phyloP scores from a whole-genome alignment of 805 yeast species.

The Hanseniaspora clermontiae region DNA sequence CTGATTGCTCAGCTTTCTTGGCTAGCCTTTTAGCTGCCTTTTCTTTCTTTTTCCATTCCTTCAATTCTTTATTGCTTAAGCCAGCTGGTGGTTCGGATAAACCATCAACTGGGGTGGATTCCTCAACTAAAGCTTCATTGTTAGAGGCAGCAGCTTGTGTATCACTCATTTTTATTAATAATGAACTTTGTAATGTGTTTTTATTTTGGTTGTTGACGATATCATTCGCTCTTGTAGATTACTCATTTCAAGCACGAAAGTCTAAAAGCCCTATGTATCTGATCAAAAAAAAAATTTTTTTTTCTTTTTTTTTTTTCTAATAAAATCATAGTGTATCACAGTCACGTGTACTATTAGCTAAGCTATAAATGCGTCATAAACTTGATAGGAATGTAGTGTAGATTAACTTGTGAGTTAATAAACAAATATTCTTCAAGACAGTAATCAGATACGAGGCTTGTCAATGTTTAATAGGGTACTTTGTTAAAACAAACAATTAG shows the following conservation, averaged over 20 bases:
- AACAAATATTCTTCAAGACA: too few species aligned
- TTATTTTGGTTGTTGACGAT: too few species aligned
- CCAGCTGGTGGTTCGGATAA: slow-evolving; percentile 19
- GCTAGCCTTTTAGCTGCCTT: slow-evolving; percentile 91
- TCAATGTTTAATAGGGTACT: too few species aligned
- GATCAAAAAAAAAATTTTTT: neutral
- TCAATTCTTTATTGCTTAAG: slow-evolving; percentile 65
- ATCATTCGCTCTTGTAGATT: neutral
- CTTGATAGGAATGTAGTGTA: too few species aligned
- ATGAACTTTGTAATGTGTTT: neutral
- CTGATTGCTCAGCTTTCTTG: slow-evolving; percentile 50
- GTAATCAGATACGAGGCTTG: too few species aligned
- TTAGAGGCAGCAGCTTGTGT: neutral
- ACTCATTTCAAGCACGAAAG: neutral
- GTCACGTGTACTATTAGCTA: too few species aligned
- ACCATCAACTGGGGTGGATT: neutral
- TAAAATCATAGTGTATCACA: too few species aligned
- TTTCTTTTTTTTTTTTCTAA: neutral
- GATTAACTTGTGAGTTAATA: too few species aligned
- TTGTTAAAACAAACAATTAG: too few species aligned
- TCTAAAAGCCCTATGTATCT: neutral
- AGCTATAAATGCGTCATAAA: too few species aligned
- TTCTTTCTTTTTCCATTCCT: slow-evolving; percentile 77
- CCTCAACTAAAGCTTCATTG: neutral
- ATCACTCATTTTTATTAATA: neutral